Base-by-base conservation (phyloP, 345 rosid species). In the Gossypium sturtianum region DNA sequence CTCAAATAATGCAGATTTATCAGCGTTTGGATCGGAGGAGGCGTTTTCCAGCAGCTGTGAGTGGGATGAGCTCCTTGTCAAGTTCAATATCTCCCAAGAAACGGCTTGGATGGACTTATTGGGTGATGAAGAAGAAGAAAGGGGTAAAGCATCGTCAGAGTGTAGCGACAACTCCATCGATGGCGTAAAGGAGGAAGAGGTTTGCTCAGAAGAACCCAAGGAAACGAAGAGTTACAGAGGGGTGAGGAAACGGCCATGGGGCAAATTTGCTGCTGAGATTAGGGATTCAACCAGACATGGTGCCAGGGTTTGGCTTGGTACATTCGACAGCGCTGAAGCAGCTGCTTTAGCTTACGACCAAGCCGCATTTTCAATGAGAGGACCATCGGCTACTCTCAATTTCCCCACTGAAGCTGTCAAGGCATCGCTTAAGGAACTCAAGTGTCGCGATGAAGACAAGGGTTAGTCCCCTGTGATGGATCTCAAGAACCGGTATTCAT, bases 161-260 rank as follows among this genome's bases (percentile, higher is more conserved):
- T 79, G 85, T 3, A 76, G 76, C 16, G 9, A 48, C 52, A 48
- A 48, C 20, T 78, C 79, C 54, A 71, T 58, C 3, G 75, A 78
- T 54, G 59, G 75, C 1, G 59, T 73, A 7, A 86, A 78, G 51
- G 85, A 83, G 62, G 90, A 83, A 8, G 86, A 83, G 41, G 74
- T 71, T 23, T 76, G 38, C 38, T 80, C 83, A 49, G 54, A 49
- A 15, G 66, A 51, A 3, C 3, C 69, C 44, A 73, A 44, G 19
- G 77, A 74, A 47, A 81, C 75, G 15, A 88, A 73, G 57, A 65
- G 86, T 3, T 87, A 83, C 74, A 76, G 93, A 82, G 93, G 93
- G 19, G 93, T 89, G 0, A 78, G 97, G 76, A 85, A 71, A 83
- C 60, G 96, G 77, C 96, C 96, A 0, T 89, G 96, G 93, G 91